Evolutionary conservation across 2,329 filamentous ascomycete genomes (phyloP).

Genomic region (Elsinoe arachidis): DNA sequence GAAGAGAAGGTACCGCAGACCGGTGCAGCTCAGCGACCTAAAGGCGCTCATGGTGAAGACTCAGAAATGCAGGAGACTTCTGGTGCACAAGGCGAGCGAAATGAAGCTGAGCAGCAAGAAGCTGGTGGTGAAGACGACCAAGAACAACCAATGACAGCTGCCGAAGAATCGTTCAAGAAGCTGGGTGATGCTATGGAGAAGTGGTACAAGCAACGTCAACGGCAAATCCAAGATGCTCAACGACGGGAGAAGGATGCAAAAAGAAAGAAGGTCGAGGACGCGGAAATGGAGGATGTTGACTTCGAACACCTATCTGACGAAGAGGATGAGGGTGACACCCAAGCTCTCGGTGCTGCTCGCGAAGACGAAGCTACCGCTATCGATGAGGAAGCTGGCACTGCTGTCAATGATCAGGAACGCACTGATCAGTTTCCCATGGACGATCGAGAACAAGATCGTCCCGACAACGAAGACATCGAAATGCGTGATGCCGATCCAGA

Average conservation of each 20-base stretch:
- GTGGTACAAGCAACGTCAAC: constrained; percentile 75
- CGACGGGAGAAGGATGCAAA: constrained; percentile 36
- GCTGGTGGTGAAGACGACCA: constrained; percentile 13
- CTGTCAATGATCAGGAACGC: constrained; percentile 47
- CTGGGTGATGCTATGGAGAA: constrained; percentile 85
- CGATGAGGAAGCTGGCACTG: constrained; percentile 81
- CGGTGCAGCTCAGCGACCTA: constrained; percentile 51
- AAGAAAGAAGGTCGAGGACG: constrained; percentile 44
- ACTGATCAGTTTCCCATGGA: constrained; percentile 25
- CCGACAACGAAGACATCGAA: constrained; percentile 30
- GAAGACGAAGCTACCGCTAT: constrained; percentile 80
- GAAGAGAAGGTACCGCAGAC: constrained; percentile 41
- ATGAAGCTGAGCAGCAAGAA: constrained; percentile 13
- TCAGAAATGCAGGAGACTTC: constrained; percentile 39
- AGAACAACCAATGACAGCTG: constrained; percentile 12
- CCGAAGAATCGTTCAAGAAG: constrained; percentile 73
- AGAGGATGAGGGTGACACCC: constrained; percentile 70
- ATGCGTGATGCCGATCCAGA: constrained; percentile 22
- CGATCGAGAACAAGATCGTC: constrained; percentile 24
- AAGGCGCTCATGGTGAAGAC: constrained; percentile 57
- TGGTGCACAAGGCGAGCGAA: constrained; percentile 17
- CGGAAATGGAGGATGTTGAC: constrained; percentile 67
- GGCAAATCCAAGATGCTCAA: constrained; percentile 54
- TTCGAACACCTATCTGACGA: constrained; percentile 91
- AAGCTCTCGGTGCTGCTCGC: constrained; percentile 80